Conservation (phyloP, 164 flowering plant species). For the Magnolia sinica region DNA sequence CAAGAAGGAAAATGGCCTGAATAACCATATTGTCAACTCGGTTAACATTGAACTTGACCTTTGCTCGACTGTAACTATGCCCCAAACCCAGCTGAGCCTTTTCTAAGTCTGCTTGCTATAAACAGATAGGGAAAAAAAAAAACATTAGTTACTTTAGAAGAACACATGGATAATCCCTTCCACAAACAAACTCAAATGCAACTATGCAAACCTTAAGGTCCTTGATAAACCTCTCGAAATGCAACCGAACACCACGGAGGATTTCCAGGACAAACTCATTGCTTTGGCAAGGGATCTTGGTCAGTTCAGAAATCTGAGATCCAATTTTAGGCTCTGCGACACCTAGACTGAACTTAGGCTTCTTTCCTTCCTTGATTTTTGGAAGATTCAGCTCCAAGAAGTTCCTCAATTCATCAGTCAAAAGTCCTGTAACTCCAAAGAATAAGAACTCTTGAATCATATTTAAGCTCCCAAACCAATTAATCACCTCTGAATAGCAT, state of each 20-base stretch:
- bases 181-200: neutral
- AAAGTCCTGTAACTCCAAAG: conserved; percentile 43
- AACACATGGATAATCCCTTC: neutral
- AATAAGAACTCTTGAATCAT: conserved; percentile 2
- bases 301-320: conserved; percentile 74
- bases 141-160: neutral
- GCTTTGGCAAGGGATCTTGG: conserved; percentile 86
- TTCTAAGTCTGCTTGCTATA: conserved; percentile 78
- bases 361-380: conserved; percentile 80
- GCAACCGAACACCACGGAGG: conserved; percentile 78
- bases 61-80: conserved; percentile 97
- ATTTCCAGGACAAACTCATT: conserved; percentile 85
- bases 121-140: neutral
- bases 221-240: conserved; percentile 82
- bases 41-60: conserved; percentile 98
- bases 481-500: neutral
- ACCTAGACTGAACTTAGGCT: conserved; percentile 75
- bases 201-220: conserved; percentile 65
- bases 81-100: conserved; percentile 94
- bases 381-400: conserved; percentile 89
- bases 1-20: conserved; percentile 94
- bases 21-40: conserved; percentile 97
- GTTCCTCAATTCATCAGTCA: conserved; percentile 89
- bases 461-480: neutral
- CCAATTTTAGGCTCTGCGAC: conserved; percentile 87